phyloP scores from a whole-genome alignment of 257 asterid species.

The Salvia miltiorrhiza region DNA sequence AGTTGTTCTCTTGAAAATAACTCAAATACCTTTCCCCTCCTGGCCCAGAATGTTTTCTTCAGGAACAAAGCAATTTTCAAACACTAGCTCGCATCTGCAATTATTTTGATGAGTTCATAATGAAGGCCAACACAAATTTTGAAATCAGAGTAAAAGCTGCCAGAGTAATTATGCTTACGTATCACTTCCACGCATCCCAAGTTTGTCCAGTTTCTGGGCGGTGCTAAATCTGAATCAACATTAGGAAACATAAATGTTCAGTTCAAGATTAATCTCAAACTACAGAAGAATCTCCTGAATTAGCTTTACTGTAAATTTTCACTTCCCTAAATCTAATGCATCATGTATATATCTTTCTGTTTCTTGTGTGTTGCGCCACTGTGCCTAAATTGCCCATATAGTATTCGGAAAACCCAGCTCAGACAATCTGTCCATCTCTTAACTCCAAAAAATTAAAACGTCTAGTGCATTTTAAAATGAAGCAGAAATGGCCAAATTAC shows the following conservation, averaged over 20 bases:
- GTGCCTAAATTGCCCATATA: neutral
- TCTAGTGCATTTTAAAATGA: neutral
- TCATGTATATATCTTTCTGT: neutral
- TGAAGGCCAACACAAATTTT: slow-evolving; percentile 17
- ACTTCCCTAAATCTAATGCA: neutral
- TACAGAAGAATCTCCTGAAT: neutral
- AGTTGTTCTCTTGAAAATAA: neutral
- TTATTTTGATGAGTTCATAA: slow-evolving; percentile 16
- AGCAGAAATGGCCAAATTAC: neutral
- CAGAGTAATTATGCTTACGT: slow-evolving; percentile 56
- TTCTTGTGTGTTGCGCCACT: neutral
- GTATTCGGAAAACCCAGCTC: neutral
- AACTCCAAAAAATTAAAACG: no score
- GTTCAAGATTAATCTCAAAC: slow-evolving; percentile 14
- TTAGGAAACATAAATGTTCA: slow-evolving; percentile 14
- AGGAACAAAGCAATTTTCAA: slow-evolving; percentile 92
- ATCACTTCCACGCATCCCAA: slow-evolving; percentile 99
- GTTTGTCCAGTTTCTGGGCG: slow-evolving; percentile 97
- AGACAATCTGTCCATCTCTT: neutral
- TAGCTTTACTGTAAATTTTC: neutral
- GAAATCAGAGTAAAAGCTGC: slow-evolving; percentile 8
- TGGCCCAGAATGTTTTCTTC: slow-evolving; percentile 83
- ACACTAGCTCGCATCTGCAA: slow-evolving; percentile 97
- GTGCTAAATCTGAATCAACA: slow-evolving; percentile 80
- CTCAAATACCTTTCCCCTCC: slow-evolving; percentile 85